These are phyloP conservation scores for Tetratostichococcus sp. DNA, from an alignment of 139 green algal species.

Conservation along the genomic window DNA sequence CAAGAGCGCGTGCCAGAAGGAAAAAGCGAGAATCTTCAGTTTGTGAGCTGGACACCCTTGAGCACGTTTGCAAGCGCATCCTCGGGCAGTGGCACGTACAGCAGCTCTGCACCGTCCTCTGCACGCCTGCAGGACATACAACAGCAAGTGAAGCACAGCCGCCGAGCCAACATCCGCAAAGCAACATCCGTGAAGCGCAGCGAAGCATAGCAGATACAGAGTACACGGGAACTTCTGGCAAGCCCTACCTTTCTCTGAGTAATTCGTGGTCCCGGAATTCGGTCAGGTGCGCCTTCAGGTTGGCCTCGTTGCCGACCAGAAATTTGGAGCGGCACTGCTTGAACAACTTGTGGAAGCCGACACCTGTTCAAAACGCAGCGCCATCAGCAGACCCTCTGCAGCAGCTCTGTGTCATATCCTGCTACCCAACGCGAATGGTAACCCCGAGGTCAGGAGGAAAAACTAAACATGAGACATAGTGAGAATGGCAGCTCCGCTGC, in stretches of 20 bases:
- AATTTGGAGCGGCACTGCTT: constrained; percentile 79
- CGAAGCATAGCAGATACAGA: not conserved
- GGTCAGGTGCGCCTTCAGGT: constrained; percentile 66
- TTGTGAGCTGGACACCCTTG: too few species aligned
- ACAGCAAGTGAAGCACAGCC: not conserved
- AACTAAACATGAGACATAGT: too few species aligned
- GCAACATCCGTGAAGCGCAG: too few species aligned
- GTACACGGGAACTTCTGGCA: not conserved
- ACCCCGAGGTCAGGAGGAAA: too few species aligned
- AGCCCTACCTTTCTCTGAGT: constrained; percentile 33
- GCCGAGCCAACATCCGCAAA: too few species aligned
- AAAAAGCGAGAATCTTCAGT: too few species aligned
- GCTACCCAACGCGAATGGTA: too few species aligned
- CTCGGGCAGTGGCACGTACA: constrained; percentile 52
- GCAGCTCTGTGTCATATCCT: too few species aligned
- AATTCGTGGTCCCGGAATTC: constrained; percentile 89
- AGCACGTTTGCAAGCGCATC: constrained; percentile 33
- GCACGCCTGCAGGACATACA: constrained; percentile 16
- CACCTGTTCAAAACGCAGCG: constrained; percentile 14
- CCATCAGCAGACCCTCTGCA: too few species aligned
- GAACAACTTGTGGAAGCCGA: constrained; percentile 43
- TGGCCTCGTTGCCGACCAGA: constrained; percentile 69
- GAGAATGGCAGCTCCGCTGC: too few species aligned
- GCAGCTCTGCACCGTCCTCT: constrained; percentile 48
- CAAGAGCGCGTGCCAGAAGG: too few species aligned